Base-by-base conservation (phyloP, 306 rosid genomes). In the Vigna nakashimae region DNA sequence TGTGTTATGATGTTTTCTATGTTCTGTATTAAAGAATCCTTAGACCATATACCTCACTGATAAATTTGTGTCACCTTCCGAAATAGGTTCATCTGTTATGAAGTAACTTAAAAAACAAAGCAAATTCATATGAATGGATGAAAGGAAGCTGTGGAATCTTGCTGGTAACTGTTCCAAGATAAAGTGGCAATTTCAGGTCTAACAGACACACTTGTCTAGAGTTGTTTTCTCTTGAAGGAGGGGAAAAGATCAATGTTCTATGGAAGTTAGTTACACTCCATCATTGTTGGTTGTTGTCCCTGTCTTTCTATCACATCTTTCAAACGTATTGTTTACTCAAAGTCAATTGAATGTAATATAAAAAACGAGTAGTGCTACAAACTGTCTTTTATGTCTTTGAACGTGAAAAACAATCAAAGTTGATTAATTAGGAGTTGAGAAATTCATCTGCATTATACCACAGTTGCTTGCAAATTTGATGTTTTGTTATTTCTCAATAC, bases 251-350 rank as follows among this genome's bases (percentile, higher is more conserved):
- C 43, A 56, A 62, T 45, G 45, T 52, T 65, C 11, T 36, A 22
- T 22, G 38, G 9, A 42, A 51, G 75, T 43, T 77, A 2, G 82
- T 79, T 84, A 65, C 52, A 75, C 3, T 43, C 28, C 66, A 81
- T 87, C 88, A 84, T 87, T 71, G 72, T 83, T 68, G 14, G 76
- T 58, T 52, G 80, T 57, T 79, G 80, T 6, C 42, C 45, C 34
- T 51, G 43, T 55, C 68, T 49, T 12, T 40, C 73, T 13, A 50
- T 45, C 36, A 42, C 0, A 32, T 63, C 17, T 65, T 59, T 71
- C 7, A 52, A 79, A 71, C 85, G 80, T 90, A 78, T 48, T 65
- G 22, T 78, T 82, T 70, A 88, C 88, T 79, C 90, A 75, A 88
- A 85, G 78, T 82, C 80, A 45, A 12, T 11, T 45, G 3, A 42